Evolutionary conservation across 2,329 filamentous ascomycete species (phyloP), one percentile per base, ranked within the genome.

Genomic region (Penicillium sp.): DNA sequence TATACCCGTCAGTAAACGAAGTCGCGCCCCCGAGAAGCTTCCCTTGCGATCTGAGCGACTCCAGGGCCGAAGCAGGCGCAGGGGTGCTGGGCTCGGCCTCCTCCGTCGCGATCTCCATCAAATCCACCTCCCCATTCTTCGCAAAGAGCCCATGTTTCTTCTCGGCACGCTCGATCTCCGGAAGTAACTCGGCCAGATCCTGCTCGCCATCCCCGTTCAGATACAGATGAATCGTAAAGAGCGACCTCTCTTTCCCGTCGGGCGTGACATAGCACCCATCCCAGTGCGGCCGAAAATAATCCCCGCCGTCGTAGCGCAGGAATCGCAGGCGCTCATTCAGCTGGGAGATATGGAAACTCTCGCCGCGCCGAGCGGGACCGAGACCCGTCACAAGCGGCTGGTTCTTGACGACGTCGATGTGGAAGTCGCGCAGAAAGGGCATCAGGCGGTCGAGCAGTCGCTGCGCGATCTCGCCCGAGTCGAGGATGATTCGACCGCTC

Each of bases 401-500:
- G 48, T 52, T 59, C 33, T 60, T 43, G 26, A 71, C 56, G 23
- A 31, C 50, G 15, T 76, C 64, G 14, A 72, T 58, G 9, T 66
- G 61, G 2, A 83, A 76, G 11, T 74, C 69, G 0, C 66, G 67
- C 8, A 80, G 51, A 15, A 67, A 64, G 4, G 65, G 65, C 41
- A 65, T 59, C 10, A 79, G 60, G 7, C 87, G 74, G 27, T 67
- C 70, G 75, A 84, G 83, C 0, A 93, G 54, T 15, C 78, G 76
- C 16, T 77, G 72, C 0, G 79, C 81, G 1, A 91, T 50, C 1
- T 77, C 76, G 33, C 74, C 69, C 10, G 76, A 66, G 56, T 93
- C 85, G 77, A 81, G 86, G 51, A 93, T 83, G 48, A 91, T 86
- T 3, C 87, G 76, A n/a, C 83, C 83, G 54, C 83, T 83, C 45